Base-by-base conservation (phyloP, 2,329 filamentous ascomycete genomes). In the Pleurostoma richardsiae region DNA sequence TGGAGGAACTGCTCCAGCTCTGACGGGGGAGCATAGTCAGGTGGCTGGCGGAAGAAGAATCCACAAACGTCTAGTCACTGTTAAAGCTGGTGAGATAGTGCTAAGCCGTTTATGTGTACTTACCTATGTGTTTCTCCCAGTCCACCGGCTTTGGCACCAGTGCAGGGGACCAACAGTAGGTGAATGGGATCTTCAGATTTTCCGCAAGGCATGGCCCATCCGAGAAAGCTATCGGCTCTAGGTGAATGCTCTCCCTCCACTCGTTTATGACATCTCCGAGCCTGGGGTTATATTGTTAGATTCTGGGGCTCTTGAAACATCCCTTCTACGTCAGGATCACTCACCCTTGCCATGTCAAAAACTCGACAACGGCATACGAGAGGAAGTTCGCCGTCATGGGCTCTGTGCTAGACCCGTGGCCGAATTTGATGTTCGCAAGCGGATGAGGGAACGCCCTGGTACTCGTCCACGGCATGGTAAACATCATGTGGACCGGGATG, bases 241-340 rank as follows among this genome's bases (percentile, higher is more conserved):
- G 66, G 5, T 76, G 74, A 0, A 90, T 69, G 29, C 70, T 77
- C 41, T 79, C 74, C 48, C 77, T 76, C 30, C 85, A 88, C 29
- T 76, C 74, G 55, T 88, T 89, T 61, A 89, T 85, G 4, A 90
- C 61, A 56, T 89, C 86, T 5, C 86, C 86, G 2, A 89, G 67
- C 0, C 59, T 65, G 40, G n/a, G 33, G 2, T 8, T 8, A 8
- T 8, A n/a, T 36, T n/a, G n/a, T 6, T 11, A 5, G 8, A 42
- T 8, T 1, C 3, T 5, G 29, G 19, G n/a, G 7, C 6, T 33
- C 7, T 4, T 10, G 27, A 19, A 36, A 36, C 33, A n/a, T n/a
- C 33, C 8, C n/a, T 36, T n/a, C 36, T 10, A 11, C n/a, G 6
- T 4, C 5, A 26, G 26, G 19, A 29, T 26, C n/a, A 6, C 11